These are phyloP conservation scores for Chlamydomonas sphaeroides DNA, from an alignment of 139 green algal species.

Conservation along the genomic window DNA sequence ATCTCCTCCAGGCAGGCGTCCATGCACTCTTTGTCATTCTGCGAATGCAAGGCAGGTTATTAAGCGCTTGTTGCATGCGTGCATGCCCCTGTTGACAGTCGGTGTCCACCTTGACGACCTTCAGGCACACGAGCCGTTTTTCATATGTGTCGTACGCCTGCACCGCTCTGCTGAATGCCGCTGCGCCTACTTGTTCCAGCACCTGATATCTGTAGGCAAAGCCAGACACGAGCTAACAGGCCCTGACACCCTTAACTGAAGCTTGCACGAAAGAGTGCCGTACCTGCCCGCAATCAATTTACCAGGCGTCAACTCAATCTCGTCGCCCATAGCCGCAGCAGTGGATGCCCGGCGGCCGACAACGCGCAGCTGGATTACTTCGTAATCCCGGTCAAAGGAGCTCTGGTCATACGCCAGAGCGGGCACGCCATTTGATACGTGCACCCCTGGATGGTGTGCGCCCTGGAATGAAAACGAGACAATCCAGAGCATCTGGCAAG, in stretches of 20 bases:
- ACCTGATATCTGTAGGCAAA: slow-evolving; percentile 63
- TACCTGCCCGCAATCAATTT: slow-evolving; percentile 89
- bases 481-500: no score
- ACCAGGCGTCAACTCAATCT: slow-evolving; percentile 34
- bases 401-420: slow-evolving; percentile 48
- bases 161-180: slow-evolving; percentile 92
- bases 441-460: no score
- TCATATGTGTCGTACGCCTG: slow-evolving; percentile 90
- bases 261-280: background rate
- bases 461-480: no score
- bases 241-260: background rate
- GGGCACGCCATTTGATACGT: background rate
- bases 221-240: no score
- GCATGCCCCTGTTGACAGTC: no score
- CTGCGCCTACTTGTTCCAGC: slow-evolving; percentile 87
- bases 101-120: slow-evolving; percentile 93
- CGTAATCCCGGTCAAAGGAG: slow-evolving; percentile 65
- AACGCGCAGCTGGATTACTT: slow-evolving; percentile 77
- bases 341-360: slow-evolving; percentile 72
- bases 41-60: background rate
- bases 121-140: slow-evolving; percentile 88
- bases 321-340: slow-evolving; percentile 48
- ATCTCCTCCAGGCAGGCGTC: slow-evolving; percentile 96
- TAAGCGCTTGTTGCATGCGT: no score
- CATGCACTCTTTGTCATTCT: slow-evolving; percentile 97